Percentiles rank a stretch among this genome's conserved stretches.
Evolutionary conservation across 2,329 filamentous ascomycete genomes (phyloP).

Genomic region (Exophiala oligosperma): DNA sequence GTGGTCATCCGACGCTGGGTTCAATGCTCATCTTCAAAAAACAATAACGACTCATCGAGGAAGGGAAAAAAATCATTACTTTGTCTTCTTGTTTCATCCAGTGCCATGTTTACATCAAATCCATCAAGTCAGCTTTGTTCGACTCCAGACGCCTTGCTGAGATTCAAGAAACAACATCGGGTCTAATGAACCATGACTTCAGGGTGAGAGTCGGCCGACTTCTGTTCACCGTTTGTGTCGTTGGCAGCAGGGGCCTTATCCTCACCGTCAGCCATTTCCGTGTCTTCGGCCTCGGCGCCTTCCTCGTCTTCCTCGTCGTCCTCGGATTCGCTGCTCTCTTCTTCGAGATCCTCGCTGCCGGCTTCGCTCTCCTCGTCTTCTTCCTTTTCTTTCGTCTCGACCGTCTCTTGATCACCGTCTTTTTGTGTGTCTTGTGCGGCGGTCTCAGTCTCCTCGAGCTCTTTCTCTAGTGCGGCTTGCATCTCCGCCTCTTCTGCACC

Average conservation of each 20-base stretch:
- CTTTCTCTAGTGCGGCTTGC: conserved; percentile 60
- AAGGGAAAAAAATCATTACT: neutral
- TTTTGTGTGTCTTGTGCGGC: conserved; percentile 36
- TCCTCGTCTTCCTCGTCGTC: conserved; percentile 68
- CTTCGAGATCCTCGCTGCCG: conserved; percentile 76
- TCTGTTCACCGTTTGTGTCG: conserved; percentile 32
- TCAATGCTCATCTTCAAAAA: neutral
- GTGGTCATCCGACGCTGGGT: neutral
- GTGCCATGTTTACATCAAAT: conserved; percentile 4
- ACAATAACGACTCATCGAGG: too few species aligned
- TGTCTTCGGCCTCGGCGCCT: conserved; percentile 53
- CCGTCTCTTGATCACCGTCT: conserved; percentile 75
- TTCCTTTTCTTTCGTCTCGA: conserved; percentile 59
- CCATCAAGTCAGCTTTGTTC: neutral
- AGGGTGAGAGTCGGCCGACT: conserved; percentile 33
- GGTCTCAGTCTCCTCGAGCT: conserved; percentile 50
- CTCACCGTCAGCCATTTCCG: conserved; percentile 57
- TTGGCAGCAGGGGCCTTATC: conserved; percentile 31
- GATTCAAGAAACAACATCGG: neutral
- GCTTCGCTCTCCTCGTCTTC: conserved; percentile 71
- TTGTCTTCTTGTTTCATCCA: conserved; percentile 1
- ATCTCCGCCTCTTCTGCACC: conserved; percentile 85
- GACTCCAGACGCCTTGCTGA: conserved; percentile 19
- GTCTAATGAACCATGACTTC: conserved; percentile 50
- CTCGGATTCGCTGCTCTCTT: conserved; percentile 71